These are phyloP conservation scores for Cercospora sesami DNA, from an alignment of 2,329 filamentous ascomycete species.

Conservation along the genomic window DNA sequence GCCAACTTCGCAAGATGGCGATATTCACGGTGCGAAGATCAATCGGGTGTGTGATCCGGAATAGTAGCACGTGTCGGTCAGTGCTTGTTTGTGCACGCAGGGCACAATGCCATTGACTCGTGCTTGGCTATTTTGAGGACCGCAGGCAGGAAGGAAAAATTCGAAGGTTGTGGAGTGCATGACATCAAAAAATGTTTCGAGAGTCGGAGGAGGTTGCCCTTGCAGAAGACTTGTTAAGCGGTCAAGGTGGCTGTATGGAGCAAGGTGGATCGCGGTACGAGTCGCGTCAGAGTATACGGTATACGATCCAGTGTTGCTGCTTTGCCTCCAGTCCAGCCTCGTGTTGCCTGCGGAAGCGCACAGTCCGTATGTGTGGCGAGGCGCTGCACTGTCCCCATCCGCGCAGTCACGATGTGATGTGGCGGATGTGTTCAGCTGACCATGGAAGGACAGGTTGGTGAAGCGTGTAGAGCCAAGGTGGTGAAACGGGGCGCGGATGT, in stretches of 20 bases:
- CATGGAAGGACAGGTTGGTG: slow-evolving; percentile 3
- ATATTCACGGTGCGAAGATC: not conserved
- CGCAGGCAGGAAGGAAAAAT: not conserved
- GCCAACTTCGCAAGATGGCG: not conserved
- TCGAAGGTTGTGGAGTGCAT: slow-evolving; percentile 10
- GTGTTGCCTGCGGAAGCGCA: not conserved
- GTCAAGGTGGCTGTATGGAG: slow-evolving; percentile 2
- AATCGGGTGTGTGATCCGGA: not conserved
- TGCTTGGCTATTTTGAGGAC: not conserved
- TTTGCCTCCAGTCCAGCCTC: slow-evolving; percentile 6
- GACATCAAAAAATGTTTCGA: not conserved
- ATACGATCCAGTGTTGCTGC: not conserved
- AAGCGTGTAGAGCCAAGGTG: not conserved
- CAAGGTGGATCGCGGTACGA: slow-evolving; percentile 10
- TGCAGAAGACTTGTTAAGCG: not conserved
- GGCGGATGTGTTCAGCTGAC: not conserved
- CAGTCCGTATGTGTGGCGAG: slow-evolving; percentile 1
- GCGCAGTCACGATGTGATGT: not conserved
- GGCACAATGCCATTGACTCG: not conserved
- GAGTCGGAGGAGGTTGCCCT: not conserved
- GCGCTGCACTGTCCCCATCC: not conserved
- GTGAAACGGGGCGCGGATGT: slow-evolving; percentile 8
- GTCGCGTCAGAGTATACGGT: slow-evolving; percentile 1
- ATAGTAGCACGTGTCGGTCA: not conserved
- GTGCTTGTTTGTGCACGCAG: not conserved